Evolutionary conservation across 2,329 filamentous ascomycete species (phyloP), one percentile per base, ranked within the genome.

Genomic region (Chlorencoelia australis): DNA sequence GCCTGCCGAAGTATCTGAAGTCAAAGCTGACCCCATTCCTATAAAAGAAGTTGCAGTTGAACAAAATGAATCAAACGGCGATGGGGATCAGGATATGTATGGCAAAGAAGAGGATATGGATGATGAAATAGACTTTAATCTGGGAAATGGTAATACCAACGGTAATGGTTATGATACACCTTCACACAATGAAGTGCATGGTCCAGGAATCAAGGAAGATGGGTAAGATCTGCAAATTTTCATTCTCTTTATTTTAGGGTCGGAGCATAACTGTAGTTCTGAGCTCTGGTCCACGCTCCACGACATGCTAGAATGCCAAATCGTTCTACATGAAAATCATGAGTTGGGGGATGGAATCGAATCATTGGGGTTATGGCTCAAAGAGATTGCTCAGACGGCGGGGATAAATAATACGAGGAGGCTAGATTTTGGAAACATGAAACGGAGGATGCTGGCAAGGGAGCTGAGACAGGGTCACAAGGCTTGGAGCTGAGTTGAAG

Each of bases 171-270:
- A 53, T 42, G 47, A 38, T 32, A 27, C 21, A 13, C 16, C 50
- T 28, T 38, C 52, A 27, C 34, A 40, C 24, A 44, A 44, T 5
- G 58, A 63, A 32, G 39, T 55, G 30, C 64, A 66, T 47, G 75
- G 71, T 42, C 76, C 82, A 43, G 81, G 79, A 42, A 83, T 88
- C 39, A 93, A 93, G 63, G 85, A 93, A 74, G 85, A 93, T 58
- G 85, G 85, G 85, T 93, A 79, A 88, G 85, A 76, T 50, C 24
- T 48, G 38, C 40, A 47, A 52, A 45, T 48, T 50, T 41, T 34
- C 43, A 47, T 41, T 40, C 31, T 22, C 39, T 31, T 39, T 35
- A 34, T 39, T 31, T 21, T 34, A 24, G 26, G 35, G 17, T 33
- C 31, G 30, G 30, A 37, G 42, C 32, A 40, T 45, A 41, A 43